phyloP scores from a whole-genome alignment of 2,329 filamentous ascomycete genomes.

The Paraconiothyrium brasiliense region DNA sequence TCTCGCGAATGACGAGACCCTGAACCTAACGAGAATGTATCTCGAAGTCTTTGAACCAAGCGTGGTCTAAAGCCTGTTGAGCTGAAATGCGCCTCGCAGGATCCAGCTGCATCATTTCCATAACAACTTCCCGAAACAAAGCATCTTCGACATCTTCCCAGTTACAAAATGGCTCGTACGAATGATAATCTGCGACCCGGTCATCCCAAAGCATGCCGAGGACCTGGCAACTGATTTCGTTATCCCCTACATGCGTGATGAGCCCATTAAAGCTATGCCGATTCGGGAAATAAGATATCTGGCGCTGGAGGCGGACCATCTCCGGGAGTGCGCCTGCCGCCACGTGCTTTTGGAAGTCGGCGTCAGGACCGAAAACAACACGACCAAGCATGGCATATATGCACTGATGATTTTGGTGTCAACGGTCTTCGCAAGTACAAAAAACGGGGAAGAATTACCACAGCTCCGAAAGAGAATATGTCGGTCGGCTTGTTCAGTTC shows the following conservation, averaged over 20 bases:
- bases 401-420: conserved; percentile 30
- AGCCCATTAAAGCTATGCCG: conserved; percentile 38
- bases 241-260: conserved; percentile 46
- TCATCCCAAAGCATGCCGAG: conserved; percentile 49
- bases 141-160: conserved; percentile 49
- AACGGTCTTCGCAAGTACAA: background rate
- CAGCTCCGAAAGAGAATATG: conserved; percentile 40
- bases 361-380: conserved; percentile 37
- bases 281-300: conserved; percentile 42
- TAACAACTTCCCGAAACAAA: conserved; percentile 53
- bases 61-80: conserved; percentile 49
- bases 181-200: conserved; percentile 37
- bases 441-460: conserved; percentile 29
- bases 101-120: conserved; percentile 53
- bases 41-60: conserved; percentile 29
- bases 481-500: conserved; percentile 41
- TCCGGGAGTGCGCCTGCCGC: conserved; percentile 32
- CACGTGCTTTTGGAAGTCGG: conserved; percentile 33
- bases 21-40: conserved; percentile 1
- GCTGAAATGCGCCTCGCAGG: conserved; percentile 53
- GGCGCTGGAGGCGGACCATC: conserved; percentile 39
- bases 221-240: conserved; percentile 41
- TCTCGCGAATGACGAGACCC: no score
- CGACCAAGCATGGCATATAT: conserved; percentile 35
- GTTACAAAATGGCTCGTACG: conserved; percentile 44